Base-by-base conservation (phyloP, 2,329 filamentous ascomycete genomes). In the Pseudonectria foliicola region DNA sequence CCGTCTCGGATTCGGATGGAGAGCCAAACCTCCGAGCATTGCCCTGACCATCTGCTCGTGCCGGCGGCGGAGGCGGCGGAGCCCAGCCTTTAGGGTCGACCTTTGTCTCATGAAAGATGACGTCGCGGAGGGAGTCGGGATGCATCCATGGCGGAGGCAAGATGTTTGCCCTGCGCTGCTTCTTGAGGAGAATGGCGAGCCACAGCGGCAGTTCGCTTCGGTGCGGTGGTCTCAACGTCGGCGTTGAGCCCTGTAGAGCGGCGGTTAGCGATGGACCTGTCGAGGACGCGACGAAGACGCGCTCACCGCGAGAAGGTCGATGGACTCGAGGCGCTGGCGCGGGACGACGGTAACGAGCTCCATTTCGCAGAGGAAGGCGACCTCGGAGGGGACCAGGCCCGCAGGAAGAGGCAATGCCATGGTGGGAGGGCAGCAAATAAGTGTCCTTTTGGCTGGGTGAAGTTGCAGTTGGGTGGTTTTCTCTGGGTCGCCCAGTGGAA, bases 351-450 rank as follows among this genome's bases (percentile, higher is more conserved):
- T 95, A 37, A 98, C 84, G 53, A 87, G 77, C 66, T 96, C 90
- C 88, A 95, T 96, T 67, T 98, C 92, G 62, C 89, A 95, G 18
- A 96, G 69, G 56, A 96, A 98, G 33, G 88, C 85, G 29, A 93
- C 84, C 66, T 98, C 92, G 45, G 85, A 72, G 40, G 92, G 87
- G 50, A 85, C 82, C 29, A 95, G 73, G 60, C 66, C 71, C 33
- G 60, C 52, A 4, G 68, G 68, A 11, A 74, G 58, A 21, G 70
- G 67, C 32, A 71, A 57, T 23, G 71, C 71, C 71, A 75, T 74
- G 27, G 23, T 44, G 40, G 21, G 25, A 13, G 25, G 14, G 31
- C 29, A 28, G 18, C 21, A 33, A 31, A 28, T 28, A 7, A 23
- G 32, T n/a, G 29, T 32, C 29, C 18, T 21, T 40, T 11, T n/a